A percentile compares a stretch with the other conserved stretches of the same genome.
Conservation (phyloP, 179 eudicot species). For the Heliamphora pulchella region DNA sequence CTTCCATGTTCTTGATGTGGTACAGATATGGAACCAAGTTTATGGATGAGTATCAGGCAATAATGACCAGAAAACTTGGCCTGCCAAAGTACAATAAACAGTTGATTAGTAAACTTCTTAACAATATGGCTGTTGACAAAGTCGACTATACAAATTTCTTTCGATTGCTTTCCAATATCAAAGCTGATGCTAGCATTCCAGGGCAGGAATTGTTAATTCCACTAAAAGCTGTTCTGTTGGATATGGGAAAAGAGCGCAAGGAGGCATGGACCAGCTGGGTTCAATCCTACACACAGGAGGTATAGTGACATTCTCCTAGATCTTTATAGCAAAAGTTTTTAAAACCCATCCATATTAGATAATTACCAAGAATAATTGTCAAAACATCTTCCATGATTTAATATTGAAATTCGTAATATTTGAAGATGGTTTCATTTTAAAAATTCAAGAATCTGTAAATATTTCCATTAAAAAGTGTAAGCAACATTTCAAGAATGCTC, state of each 20-base stretch:
- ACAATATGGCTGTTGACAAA: slow-evolving; percentile 99
- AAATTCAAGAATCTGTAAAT: background rate
- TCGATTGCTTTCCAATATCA: slow-evolving; percentile 76
- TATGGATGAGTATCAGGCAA: slow-evolving; percentile 94
- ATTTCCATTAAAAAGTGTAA: too few species aligned
- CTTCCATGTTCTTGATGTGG: slow-evolving; percentile 9
- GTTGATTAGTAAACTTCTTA: slow-evolving; percentile 80
- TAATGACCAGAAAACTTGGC: slow-evolving; percentile 94
- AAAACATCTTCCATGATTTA: background rate
- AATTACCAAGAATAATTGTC: background rate
- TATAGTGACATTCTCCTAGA: slow-evolving; percentile 20
- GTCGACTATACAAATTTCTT: slow-evolving; percentile 98
- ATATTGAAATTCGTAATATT: background rate
- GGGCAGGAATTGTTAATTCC: slow-evolving; percentile 64
- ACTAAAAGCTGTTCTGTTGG: slow-evolving; percentile 80
- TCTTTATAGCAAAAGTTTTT: background rate
- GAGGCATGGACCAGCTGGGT: slow-evolving; percentile 99
- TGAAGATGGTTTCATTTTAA: background rate
- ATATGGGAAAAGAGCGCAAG: slow-evolving; percentile 92
- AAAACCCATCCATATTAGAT: background rate
- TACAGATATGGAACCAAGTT: slow-evolving; percentile 94
- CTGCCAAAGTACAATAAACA: slow-evolving; percentile 86
- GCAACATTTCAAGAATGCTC: too few species aligned
- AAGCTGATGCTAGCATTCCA: slow-evolving; percentile 70
- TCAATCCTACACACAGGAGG: slow-evolving; percentile 77